Percentiles rank a stretch among this genome's conserved stretches.
Evolutionary conservation across 352 stramenopile genomes (phyloP).

Genomic region (Aphanomyces astaci): DNA sequence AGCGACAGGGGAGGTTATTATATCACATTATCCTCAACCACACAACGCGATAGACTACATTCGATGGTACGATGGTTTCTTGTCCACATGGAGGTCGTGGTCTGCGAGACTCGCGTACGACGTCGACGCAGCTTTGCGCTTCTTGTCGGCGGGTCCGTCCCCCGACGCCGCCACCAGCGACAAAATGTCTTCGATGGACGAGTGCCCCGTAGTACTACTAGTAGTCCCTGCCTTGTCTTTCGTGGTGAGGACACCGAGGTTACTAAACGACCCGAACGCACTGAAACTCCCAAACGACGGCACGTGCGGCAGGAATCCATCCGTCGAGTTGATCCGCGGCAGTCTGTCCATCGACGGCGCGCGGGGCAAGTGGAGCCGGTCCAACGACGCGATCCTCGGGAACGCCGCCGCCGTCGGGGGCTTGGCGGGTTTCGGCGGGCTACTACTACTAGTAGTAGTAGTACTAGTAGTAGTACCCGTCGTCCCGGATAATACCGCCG

Average conservation of each 20-base stretch:
- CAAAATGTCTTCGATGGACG: slow-evolving; percentile 81
- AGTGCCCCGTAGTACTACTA: slow-evolving; percentile 29
- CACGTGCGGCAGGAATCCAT: slow-evolving; percentile 66
- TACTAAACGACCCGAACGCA: slow-evolving; percentile 66
- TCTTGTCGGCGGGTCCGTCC: background rate
- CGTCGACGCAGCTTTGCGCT: background rate
- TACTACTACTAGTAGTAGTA: too few species aligned
- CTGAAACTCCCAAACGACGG: slow-evolving; percentile 71
- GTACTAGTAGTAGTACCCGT: too few species aligned
- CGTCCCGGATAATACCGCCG: background rate
- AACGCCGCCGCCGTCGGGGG: slow-evolving; percentile 21
- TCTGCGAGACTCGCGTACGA: background rate
- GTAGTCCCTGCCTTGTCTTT: background rate
- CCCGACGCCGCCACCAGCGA: slow-evolving; percentile 70
- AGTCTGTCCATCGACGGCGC: slow-evolving; percentile 41
- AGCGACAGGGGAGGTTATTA: too few species aligned
- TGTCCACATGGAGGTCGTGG: background rate
- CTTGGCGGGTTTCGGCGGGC: slow-evolving; percentile 14
- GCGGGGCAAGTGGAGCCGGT: slow-evolving; percentile 48
- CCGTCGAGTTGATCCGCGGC: slow-evolving; percentile 42
- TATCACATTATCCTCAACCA: too few species aligned
- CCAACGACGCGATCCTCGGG: slow-evolving; percentile 50
- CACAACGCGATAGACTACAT: background rate
- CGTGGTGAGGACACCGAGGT: slow-evolving; percentile 46
- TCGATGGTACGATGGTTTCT: background rate